Percentiles rank a stretch among this genome's conserved stretches.
Conservation (phyloP, 2,329 filamentous ascomycete species). For the Chrysoporthe cubensis region DNA sequence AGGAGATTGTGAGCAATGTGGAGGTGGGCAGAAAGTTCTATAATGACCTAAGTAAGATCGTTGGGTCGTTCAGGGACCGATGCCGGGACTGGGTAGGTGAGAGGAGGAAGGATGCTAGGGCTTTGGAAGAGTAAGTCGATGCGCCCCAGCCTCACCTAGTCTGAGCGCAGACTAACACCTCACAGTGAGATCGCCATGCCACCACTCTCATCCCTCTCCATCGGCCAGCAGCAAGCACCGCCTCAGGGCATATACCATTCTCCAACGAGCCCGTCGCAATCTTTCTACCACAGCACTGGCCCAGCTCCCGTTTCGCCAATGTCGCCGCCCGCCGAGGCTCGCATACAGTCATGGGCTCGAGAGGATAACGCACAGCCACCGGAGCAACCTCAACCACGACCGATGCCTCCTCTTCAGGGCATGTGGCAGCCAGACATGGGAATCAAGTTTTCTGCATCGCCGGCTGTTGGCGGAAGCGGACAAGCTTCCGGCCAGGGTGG, state of each 20-base stretch:
- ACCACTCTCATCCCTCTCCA: slow-evolving; percentile 49
- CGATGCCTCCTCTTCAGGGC: slow-evolving; percentile 45
- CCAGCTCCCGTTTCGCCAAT: slow-evolving; percentile 33
- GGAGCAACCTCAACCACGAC: slow-evolving; percentile 57
- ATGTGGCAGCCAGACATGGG: slow-evolving; percentile 83
- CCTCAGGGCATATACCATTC: slow-evolving; percentile 25
- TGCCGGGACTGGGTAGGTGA: slow-evolving; percentile 80
- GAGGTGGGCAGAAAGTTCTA: slow-evolving; percentile 95
- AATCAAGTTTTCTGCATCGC: slow-evolving; percentile 70
- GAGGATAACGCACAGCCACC: slow-evolving; percentile 54
- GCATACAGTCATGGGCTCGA: slow-evolving; percentile 61
- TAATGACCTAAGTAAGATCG: slow-evolving; percentile 90
- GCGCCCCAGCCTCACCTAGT: slow-evolving; percentile 21
- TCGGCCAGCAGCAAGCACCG: slow-evolving; percentile 40
- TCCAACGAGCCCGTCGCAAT: slow-evolving; percentile 29
- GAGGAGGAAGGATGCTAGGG: slow-evolving; percentile 77
- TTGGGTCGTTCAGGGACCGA: slow-evolving; percentile 76
- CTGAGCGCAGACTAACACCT: slow-evolving; percentile 26
- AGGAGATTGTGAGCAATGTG: slow-evolving; percentile 90
- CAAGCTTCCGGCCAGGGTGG: slow-evolving; percentile 21
- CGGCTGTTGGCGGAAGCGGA: slow-evolving; percentile 32
- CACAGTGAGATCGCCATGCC: slow-evolving; percentile 57
- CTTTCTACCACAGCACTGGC: slow-evolving; percentile 37
- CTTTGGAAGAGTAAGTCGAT: slow-evolving; percentile 69
- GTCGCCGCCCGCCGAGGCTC: slow-evolving; percentile 47